Evolutionary conservation across 371 early-diverging fungal genomes (phyloP).

Genomic region (Zychaea mexicana): DNA sequence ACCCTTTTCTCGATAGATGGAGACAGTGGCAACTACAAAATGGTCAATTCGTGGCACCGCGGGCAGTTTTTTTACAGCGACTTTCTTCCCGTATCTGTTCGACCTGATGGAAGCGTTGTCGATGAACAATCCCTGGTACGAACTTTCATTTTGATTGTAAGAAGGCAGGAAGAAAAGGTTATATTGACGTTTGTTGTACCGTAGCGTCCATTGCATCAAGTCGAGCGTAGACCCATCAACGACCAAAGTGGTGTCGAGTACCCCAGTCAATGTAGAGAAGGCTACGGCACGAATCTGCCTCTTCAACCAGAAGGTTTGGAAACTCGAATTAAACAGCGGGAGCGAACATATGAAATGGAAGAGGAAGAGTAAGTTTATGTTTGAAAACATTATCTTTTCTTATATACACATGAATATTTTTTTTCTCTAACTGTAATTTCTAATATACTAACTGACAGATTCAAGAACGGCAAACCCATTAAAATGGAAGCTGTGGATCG

Average conservation of each 20-base stretch:
- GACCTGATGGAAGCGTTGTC: slow-evolving; percentile 67
- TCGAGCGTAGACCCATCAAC: slow-evolving; percentile 47
- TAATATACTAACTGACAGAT: not conserved
- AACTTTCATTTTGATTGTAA: too few relatives aligned
- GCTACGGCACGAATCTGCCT: slow-evolving; percentile 59
- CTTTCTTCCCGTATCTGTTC: slow-evolving; percentile 64
- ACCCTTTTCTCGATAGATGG: slow-evolving; percentile 68
- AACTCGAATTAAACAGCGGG: slow-evolving; percentile 42
- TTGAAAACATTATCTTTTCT: not conserved
- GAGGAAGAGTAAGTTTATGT: slow-evolving; percentile 40
- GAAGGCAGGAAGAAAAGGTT: too few relatives aligned
- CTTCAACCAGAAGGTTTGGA: slow-evolving; percentile 53
- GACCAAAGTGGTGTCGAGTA: slow-evolving; percentile 74
- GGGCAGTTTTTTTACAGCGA: slow-evolving; percentile 79
- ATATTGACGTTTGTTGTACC: not conserved
- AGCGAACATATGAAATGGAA: slow-evolving; percentile 47
- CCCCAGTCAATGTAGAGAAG: slow-evolving; percentile 61
- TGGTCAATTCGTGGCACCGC: slow-evolving; percentile 63
- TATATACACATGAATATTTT: not conserved
- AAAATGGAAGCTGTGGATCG: slow-evolving; percentile 38
- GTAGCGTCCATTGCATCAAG: not conserved
- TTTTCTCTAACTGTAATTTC: not conserved
- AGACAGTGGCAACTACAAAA: slow-evolving; percentile 57
- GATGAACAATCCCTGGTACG: slow-evolving; percentile 71
- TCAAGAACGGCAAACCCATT: slow-evolving; percentile 12